Evolutionary conservation across 208 protist genomes (phyloP).

Genomic region (Trypanosomatidae sp.): DNA sequence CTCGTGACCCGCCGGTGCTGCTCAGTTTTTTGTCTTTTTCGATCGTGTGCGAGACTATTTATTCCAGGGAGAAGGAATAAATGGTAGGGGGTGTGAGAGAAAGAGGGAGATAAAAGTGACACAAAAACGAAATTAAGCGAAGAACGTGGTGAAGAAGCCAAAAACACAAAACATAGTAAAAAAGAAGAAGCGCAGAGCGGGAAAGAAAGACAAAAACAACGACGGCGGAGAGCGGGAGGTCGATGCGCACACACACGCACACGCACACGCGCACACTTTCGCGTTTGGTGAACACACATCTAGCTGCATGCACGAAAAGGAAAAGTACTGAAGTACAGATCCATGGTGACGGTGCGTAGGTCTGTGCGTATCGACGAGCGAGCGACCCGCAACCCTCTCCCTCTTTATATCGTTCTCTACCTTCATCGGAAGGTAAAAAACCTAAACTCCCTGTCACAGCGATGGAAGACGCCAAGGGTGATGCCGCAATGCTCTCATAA

Average conservation of each 20-base stretch:
- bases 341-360: background rate
- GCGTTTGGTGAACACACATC: background rate
- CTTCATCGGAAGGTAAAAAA: background rate
- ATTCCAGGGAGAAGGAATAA: background rate
- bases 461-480: background rate
- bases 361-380: no score
- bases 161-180: background rate
- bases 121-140: background rate
- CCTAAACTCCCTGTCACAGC: background rate
- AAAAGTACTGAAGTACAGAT: background rate
- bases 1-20: background rate
- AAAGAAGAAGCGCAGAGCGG: background rate
- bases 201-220: background rate
- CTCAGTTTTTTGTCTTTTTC: background rate
- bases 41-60: background rate
- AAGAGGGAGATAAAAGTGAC: background rate
- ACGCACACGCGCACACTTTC: background rate
- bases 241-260: background rate
- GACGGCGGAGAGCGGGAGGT: background rate
- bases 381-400: background rate
- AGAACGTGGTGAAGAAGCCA: background rate
- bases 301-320: background rate
- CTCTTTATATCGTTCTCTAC: background rate
- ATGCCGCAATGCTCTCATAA: background rate
- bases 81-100: background rate